phyloP scores from a whole-genome alignment of 164 flowering plant species.

The Aristolochia californica region DNA sequence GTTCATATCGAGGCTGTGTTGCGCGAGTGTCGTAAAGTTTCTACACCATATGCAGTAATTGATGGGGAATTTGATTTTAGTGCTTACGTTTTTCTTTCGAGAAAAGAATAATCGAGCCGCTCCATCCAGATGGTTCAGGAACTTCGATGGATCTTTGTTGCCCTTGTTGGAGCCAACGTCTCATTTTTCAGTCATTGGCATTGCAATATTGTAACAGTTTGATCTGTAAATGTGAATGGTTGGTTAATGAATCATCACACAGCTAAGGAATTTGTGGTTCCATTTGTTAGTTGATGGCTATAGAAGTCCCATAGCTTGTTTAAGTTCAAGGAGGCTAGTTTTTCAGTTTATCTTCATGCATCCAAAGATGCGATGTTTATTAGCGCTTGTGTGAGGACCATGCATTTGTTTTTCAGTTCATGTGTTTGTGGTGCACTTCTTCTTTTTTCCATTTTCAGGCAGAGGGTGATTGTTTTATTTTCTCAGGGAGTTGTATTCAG shows the following conservation, averaged over 20 bases:
- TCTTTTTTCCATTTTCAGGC: background rate
- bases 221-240: too few species aligned
- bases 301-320: slow-evolving; percentile 2
- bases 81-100: too few species aligned
- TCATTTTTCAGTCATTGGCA: too few species aligned
- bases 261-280: too few species aligned
- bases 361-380: background rate
- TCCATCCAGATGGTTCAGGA: too few species aligned
- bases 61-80: background rate
- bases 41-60: background rate
- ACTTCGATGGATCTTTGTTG: too few species aligned
- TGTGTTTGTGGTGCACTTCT: background rate
- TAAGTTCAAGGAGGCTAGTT: background rate
- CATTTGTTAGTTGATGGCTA: background rate
- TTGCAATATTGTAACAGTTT: too few species aligned
- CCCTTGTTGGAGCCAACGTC: too few species aligned
- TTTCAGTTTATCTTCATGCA: background rate
- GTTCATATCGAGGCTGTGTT: background rate
- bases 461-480: background rate
- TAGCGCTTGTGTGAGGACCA: background rate
- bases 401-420: background rate
- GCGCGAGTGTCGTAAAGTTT: too few species aligned
- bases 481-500: slow-evolving; percentile 66
- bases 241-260: too few species aligned
- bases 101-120: too few species aligned